Percentiles rank a stretch among this genome's conserved stretches.
phyloP scores from a whole-genome alignment of 139 green algal species.

The Chlorella ohadii region DNA sequence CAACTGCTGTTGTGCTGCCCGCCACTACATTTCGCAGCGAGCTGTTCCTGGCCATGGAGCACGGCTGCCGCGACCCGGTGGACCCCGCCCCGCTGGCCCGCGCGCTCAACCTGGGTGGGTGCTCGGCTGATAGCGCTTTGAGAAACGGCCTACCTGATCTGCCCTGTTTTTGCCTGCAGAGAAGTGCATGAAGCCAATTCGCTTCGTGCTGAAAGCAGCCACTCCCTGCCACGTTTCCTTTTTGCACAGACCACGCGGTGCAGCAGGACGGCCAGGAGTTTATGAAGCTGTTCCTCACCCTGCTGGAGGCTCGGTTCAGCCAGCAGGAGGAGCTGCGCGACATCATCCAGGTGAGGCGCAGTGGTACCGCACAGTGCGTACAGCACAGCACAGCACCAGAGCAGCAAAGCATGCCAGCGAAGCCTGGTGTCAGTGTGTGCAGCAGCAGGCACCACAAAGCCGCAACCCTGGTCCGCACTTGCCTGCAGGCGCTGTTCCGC shows the following conservation, averaged over 20 bases:
- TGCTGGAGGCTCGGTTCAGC: slow-evolving; percentile 75
- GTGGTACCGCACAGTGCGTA: too few relatives aligned
- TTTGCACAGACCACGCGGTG: slow-evolving; percentile 60
- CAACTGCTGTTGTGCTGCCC: too few relatives aligned
- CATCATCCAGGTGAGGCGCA: slow-evolving; percentile 1
- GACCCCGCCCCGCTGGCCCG: slow-evolving; percentile 75
- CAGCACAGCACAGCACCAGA: too few relatives aligned
- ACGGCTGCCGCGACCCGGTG: slow-evolving; percentile 51
- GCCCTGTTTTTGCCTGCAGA: too few relatives aligned
- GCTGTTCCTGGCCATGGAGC: slow-evolving; percentile 57
- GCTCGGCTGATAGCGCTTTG: neutral
- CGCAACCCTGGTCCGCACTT: too few relatives aligned
- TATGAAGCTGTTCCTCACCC: slow-evolving; percentile 89
- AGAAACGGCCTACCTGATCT: too few relatives aligned
- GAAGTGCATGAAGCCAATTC: too few relatives aligned
- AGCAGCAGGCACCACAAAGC: too few relatives aligned
- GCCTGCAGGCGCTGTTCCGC: slow-evolving; percentile 62
- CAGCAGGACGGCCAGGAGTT: slow-evolving; percentile 97
- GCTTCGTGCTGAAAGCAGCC: neutral
- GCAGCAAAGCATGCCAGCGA: too few relatives aligned
- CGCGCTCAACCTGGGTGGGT: slow-evolving; percentile 66
- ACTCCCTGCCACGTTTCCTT: neutral
- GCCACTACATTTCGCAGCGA: neutral
- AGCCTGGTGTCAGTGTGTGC: too few relatives aligned
- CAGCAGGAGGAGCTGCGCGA: slow-evolving; percentile 13